Evolutionary conservation across 257 asterid genomes (phyloP).

Genomic region (Solanum rostratum): DNA sequence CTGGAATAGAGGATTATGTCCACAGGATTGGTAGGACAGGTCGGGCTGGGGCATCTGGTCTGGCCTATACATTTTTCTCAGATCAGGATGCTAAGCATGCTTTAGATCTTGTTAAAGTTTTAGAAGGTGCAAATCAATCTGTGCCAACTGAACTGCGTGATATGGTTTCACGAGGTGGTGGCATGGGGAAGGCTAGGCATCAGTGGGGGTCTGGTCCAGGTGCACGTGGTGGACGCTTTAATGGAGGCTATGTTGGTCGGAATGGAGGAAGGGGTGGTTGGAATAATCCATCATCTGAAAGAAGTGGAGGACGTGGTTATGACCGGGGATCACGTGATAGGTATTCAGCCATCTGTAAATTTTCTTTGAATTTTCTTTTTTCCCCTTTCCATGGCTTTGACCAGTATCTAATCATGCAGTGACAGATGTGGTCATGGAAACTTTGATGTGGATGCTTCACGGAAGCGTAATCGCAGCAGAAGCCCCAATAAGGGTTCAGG

Average conservation of each 20-base stretch:
- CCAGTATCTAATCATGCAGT: not conserved
- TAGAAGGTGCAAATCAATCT: constrained; percentile 65
- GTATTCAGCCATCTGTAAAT: constrained; percentile 7
- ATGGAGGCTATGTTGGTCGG: constrained; percentile 25
- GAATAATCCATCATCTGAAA: constrained; percentile 17
- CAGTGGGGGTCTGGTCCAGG: constrained; percentile 71
- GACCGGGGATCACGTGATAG: constrained; percentile 42
- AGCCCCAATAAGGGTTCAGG: constrained; percentile 43
- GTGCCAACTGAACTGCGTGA: constrained; percentile 53
- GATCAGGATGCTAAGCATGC: constrained; percentile 70
- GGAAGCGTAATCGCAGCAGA: constrained; percentile 37
- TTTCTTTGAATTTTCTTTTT: not conserved
- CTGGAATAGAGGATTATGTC: constrained; percentile 11
- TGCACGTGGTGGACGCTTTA: constrained; percentile 33
- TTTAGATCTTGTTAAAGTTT: constrained; percentile 48
- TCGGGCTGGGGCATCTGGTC: constrained; percentile 13
- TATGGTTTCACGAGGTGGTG: constrained; percentile 61
- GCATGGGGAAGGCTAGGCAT: constrained; percentile 55
- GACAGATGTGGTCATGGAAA: constrained; percentile 34
- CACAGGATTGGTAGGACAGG: constrained; percentile 16
- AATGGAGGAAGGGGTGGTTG: constrained; percentile 40
- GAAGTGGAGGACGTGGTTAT: constrained; percentile 27
- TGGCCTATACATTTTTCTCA: constrained; percentile 39
- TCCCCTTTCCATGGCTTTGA: not conserved
- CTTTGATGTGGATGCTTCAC: constrained; percentile 16